phyloP scores from a whole-genome alignment of 2,329 filamentous ascomycete genomes.

The Hypoxylon sp. region DNA sequence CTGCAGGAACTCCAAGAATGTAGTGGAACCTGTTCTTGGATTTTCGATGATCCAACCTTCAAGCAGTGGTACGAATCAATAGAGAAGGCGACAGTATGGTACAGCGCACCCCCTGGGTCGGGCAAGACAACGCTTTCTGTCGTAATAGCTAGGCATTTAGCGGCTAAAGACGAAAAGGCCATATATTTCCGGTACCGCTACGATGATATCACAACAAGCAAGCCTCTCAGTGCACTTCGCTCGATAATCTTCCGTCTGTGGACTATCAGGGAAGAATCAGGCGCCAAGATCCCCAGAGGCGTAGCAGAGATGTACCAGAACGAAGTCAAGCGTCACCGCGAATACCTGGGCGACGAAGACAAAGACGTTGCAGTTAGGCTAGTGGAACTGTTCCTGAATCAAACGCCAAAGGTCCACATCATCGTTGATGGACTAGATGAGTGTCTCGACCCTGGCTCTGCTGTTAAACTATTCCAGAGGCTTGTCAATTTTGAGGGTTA shows the following conservation, averaged over 20 bases:
- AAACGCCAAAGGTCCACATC: conserved; percentile 14
- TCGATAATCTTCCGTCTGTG: conserved; percentile 5
- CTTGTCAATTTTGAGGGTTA: background rate
- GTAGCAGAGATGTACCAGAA: background rate
- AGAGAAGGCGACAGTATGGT: conserved; percentile 26
- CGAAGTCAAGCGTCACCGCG: conserved; percentile 5
- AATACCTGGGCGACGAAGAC: conserved; percentile 4
- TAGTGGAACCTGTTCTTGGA: background rate
- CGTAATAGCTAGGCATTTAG: background rate
- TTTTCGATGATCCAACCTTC: background rate
- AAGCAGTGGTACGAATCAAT: conserved; percentile 24
- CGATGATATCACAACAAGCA: conserved; percentile 6
- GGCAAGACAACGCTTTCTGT: conserved; percentile 31
- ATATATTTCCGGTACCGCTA: conserved; percentile 7
- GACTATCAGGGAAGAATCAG: conserved; percentile 5
- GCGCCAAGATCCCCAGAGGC: background rate
- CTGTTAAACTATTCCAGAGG: background rate
- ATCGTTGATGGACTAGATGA: conserved; percentile 11
- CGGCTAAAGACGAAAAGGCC: background rate
- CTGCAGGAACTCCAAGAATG: conserved; percentile 11
- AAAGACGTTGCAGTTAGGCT: background rate
- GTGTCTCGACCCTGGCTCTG: background rate
- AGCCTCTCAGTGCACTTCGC: conserved; percentile 6
- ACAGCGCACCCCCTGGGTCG: conserved; percentile 31
- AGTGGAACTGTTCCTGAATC: conserved; percentile 1